Evolutionary conservation across 208 protist species (phyloP).

Genomic region (Trypanosoma lewisi): DNA sequence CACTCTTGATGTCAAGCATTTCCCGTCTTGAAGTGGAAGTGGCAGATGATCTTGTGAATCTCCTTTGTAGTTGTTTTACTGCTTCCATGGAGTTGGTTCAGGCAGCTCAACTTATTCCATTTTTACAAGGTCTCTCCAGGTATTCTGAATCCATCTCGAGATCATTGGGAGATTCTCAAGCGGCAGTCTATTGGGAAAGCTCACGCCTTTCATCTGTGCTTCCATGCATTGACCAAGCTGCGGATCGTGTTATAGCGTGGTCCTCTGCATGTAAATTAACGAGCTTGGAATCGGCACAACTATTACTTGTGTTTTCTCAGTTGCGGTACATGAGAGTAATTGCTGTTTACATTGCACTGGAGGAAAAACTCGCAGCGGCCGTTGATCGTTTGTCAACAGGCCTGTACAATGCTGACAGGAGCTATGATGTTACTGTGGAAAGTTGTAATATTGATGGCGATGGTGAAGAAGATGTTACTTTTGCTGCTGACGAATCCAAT

Average conservation of each 20-base stretch:
- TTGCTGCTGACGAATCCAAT: neutral
- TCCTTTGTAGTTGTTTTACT: slow-evolving; percentile 62
- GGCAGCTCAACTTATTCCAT: slow-evolving; percentile 60
- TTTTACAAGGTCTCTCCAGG: slow-evolving; percentile 40
- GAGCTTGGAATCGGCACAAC: slow-evolving; percentile 27
- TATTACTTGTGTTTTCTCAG: slow-evolving; percentile 28
- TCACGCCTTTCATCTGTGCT: slow-evolving; percentile 14
- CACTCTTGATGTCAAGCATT: slow-evolving; percentile 46
- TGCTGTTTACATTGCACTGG: slow-evolving; percentile 18
- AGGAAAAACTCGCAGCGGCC: slow-evolving; percentile 12
- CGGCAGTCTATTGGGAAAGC: slow-evolving; percentile 10
- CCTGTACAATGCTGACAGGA: neutral
- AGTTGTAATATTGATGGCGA: neutral
- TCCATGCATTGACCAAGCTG: slow-evolving; percentile 18
- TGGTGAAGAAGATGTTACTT: neutral
- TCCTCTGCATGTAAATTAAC: slow-evolving; percentile 14
- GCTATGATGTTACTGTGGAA: neutral
- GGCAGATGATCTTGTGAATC: slow-evolving; percentile 56
- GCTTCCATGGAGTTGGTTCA: slow-evolving; percentile 47
- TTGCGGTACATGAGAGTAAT: slow-evolving; percentile 8
- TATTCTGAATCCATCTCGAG: neutral
- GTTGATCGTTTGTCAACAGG: slow-evolving; percentile 4
- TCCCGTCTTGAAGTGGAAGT: slow-evolving; percentile 43
- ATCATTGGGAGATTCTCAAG: neutral
- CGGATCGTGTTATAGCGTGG: slow-evolving; percentile 13